Base-by-base conservation (phyloP, 306 rosid species). In the Vigna hirtella region DNA sequence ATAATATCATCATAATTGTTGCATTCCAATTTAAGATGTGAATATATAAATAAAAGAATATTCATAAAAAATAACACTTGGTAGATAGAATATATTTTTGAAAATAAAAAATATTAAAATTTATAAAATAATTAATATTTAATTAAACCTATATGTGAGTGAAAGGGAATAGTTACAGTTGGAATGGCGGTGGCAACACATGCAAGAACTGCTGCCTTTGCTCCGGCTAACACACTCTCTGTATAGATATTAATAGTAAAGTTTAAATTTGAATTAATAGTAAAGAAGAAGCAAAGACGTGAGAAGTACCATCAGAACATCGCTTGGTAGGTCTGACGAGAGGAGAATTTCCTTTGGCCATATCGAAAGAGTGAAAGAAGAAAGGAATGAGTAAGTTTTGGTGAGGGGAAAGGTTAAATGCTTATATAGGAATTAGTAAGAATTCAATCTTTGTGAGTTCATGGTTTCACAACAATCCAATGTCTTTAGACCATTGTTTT, bases 211-310 rank as follows among this genome's bases (percentile, higher is more conserved):
- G 97, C 97, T 79, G 97, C 97, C 79, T 90, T 90, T 13, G 91
- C 93, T 87, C 97, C 96, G 9, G 97, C 96, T 40, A 88, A 68
- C 74, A 85, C 96, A 74, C 97, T 91, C 85, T 92, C 96, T 90
- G 89, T 81, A 77, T 15, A 20, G 22, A 20, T 20, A 32, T 32
- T 32, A 32, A 32, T 32, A 32, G 32, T 28, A 28, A 28, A 28
- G 32, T 20, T 20, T 20, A 20, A 20, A 20, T 20, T 20, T 20
- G 22, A 20, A 32, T 32, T 32, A 32, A 32, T 32, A 32, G 32
- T 28, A 28, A 28, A 28, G 32, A 28, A 28, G 3, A 28, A 28
- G 32, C 4, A 28, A 28, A 26, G 3, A 30, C 22, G 22, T 20
- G 22, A 20, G 22, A 20, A 26, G 10, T 83, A 89, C 96, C 93